Percentiles rank a stretch among this genome's conserved stretches.
Evolutionary conservation across 441 rosid genomes (phyloP).

Genomic region (Macaranga tanarius): DNA sequence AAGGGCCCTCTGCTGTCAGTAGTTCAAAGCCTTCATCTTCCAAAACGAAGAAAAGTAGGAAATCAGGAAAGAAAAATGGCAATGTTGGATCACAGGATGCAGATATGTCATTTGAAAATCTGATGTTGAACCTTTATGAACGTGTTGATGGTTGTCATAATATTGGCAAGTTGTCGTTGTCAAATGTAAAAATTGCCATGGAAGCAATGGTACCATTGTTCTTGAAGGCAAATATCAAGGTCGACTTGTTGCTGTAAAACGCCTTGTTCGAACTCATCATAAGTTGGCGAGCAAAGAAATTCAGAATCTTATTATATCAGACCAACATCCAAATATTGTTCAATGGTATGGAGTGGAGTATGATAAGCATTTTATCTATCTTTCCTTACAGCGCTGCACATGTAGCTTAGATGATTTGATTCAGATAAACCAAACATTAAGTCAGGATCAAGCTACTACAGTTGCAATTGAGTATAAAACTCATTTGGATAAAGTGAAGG

Average conservation of each 20-base stretch:
- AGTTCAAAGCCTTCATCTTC: slow-evolving; percentile 42
- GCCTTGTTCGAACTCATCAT: slow-evolving; percentile 84
- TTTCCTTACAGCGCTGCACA: slow-evolving; percentile 79
- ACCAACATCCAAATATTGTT: slow-evolving; percentile 83
- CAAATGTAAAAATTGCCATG: slow-evolving; percentile 79
- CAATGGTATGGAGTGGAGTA: slow-evolving; percentile 95
- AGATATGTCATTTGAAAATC: slow-evolving; percentile 30
- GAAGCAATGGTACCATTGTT: slow-evolving; percentile 92
- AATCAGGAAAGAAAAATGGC: slow-evolving; percentile 49
- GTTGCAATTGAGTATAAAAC: slow-evolving; percentile 43
- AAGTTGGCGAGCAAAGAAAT: slow-evolving; percentile 91
- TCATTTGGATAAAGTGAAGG: slow-evolving; percentile 47
- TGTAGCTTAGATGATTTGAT: slow-evolving; percentile 84
- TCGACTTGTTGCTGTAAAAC: slow-evolving; percentile 96
- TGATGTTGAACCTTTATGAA: slow-evolving; percentile 51
- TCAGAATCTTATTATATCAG: slow-evolving; percentile 91
- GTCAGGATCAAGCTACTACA: slow-evolving; percentile 35
- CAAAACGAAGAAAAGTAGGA: slow-evolving; percentile 59
- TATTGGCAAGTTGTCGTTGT: slow-evolving; percentile 76
- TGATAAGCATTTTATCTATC: slow-evolving; percentile 88
- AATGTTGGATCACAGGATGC: slow-evolving; percentile 38
- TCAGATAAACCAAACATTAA: slow-evolving; percentile 33
- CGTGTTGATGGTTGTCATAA: slow-evolving; percentile 41
- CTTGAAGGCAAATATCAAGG: slow-evolving; percentile 91
- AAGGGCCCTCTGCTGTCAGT: slow-evolving; percentile 27